Base-by-base conservation (phyloP, 306 rosid genomes). In the Datisca glomerata region DNA sequence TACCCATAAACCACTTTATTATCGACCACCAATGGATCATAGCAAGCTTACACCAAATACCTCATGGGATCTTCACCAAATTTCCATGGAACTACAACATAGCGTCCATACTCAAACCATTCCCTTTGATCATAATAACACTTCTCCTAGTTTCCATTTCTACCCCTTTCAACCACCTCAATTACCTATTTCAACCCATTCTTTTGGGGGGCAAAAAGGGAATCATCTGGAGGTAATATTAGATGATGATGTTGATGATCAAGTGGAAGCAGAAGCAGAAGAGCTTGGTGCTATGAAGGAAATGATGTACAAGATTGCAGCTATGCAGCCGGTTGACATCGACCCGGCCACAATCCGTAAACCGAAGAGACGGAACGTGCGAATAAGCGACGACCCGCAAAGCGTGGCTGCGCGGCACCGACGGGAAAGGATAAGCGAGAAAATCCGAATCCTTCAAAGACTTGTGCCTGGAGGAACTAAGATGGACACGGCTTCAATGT, bases 401-500 rank as follows among this genome's bases (percentile, higher is more conserved):
- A 89, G 97, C 37, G 81, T 83, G 2, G 97, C 97, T 0, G 97
- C 97, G 1, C 80, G 97, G 27, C 94, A 70, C 51, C 35, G 97
- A 21, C 43, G 97, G 36, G 97, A 89, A 68, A 73, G 89, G 62
- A 89, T 89, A 16, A 89, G 97, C 17, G 93, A 89, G 70, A 80
- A 78, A 29, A 76, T 83, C 25, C 70, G 95, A 5, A 80, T 89
- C 59, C 89, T 89, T 7, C 97, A 83, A 17, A 66, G 89, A 59
- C 95, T 89, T 3, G 95, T 89, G 20, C 97, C 97, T 2, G 95
- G 97, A 0, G 97, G 97, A 9, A 77, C 97, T 3, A 83, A 83
- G 54, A 74, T 89, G 93, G 95, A 89, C 78, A 89, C 95, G 0
- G 95, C 97, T 38, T 76, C 97, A 25, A 89, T 89, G 97, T 57